These are phyloP conservation scores for Yarrowia keelungensis DNA, from an alignment of 805 yeast genomes.

Conservation along the genomic window DNA sequence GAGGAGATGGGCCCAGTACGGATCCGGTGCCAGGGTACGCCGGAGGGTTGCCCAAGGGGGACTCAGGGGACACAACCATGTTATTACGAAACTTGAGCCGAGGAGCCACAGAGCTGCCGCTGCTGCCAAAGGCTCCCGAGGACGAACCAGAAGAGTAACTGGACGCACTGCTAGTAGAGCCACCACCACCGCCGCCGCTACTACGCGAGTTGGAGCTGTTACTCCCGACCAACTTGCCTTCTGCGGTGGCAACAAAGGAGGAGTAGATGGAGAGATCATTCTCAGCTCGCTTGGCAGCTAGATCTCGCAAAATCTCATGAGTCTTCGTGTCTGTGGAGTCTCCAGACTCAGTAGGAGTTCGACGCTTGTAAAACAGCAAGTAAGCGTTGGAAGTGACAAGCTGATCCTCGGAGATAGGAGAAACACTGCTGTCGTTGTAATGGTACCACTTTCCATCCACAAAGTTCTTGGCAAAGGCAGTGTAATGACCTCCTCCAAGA, in stretches of 20 bases:
- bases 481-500: slow-evolving; percentile 96
- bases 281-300: slow-evolving; percentile 25
- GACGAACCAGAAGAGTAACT: slow-evolving; percentile 30
- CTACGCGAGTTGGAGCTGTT: slow-evolving; percentile 9
- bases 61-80: slow-evolving; percentile 21
- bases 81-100: slow-evolving; percentile 34
- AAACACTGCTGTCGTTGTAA: slow-evolving; percentile 72
- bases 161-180: slow-evolving; percentile 36
- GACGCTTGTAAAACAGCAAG: slow-evolving; percentile 77
- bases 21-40: slow-evolving; percentile 32
- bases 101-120: slow-evolving; percentile 21
- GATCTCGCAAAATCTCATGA: slow-evolving; percentile 15
- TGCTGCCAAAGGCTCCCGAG: slow-evolving; percentile 21
- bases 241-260: slow-evolving; percentile 9
- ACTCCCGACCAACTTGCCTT: slow-evolving; percentile 19
- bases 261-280: slow-evolving; percentile 16
- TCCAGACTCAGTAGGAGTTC: slow-evolving; percentile 41
- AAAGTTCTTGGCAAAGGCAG: slow-evolving; percentile 84
- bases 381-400: slow-evolving; percentile 80
- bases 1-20: slow-evolving; percentile 37
- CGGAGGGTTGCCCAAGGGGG: slow-evolving; percentile 27
- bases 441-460: slow-evolving; percentile 84
- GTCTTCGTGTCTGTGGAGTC: slow-evolving; percentile 25
- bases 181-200: slow-evolving; percentile 37
- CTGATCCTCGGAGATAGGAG: slow-evolving; percentile 64